phyloP scores from a whole-genome alignment of 2,329 filamentous ascomycete genomes.

The Orbilia brochopaga region DNA sequence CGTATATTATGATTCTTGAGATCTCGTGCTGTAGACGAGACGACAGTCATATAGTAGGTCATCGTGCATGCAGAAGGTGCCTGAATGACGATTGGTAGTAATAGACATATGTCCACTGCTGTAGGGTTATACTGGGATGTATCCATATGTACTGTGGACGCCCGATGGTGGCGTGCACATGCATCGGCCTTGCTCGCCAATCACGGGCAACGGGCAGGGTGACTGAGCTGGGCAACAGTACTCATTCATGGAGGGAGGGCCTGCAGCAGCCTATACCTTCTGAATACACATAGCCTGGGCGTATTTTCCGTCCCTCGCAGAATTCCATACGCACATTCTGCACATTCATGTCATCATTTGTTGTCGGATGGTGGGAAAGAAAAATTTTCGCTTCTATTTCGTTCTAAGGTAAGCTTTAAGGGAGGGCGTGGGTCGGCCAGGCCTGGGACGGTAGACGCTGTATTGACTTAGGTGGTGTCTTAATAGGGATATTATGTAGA shows the following conservation, averaged over 20 bases:
- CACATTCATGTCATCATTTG: background rate
- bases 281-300: background rate
- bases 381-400: slow-evolving; percentile 8
- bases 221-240: background rate
- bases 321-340: background rate
- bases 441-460: background rate
- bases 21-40: too few relatives aligned
- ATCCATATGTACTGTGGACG: too few relatives aligned
- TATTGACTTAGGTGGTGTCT: background rate
- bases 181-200: background rate
- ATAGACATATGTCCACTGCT: too few relatives aligned
- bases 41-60: too few relatives aligned
- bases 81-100: too few relatives aligned
- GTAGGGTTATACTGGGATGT: too few relatives aligned
- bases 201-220: slow-evolving; percentile 2
- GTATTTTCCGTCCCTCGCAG: slow-evolving; percentile 1
- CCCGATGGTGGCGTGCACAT: too few relatives aligned
- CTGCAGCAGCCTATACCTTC: background rate
- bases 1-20: too few relatives aligned
- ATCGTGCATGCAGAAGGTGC: too few relatives aligned
- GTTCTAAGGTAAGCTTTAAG: too few relatives aligned
- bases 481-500: background rate
- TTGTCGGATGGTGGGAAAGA: background rate
- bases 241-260: too few relatives aligned
- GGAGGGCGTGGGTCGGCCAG: background rate